Evolutionary conservation across 768 basidiomycete genomes (phyloP), one percentile per base, ranked within the genome.

Genomic region (Kwoniella newhampshirensis): DNA sequence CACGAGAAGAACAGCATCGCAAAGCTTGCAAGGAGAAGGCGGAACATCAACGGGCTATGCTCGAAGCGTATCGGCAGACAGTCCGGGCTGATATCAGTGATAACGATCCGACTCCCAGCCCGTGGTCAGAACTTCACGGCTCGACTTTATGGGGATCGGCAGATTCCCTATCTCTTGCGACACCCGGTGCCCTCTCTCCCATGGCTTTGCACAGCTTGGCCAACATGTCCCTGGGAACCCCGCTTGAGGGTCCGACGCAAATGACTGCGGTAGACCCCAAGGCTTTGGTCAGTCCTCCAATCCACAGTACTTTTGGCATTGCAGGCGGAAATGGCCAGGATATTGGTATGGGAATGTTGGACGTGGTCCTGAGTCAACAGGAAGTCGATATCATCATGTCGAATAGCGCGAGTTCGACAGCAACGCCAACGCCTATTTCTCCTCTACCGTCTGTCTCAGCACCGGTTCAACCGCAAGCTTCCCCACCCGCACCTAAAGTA

Each of bases 11-110:
- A 37, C 51, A 64, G 30, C 49, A 57, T 43, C 57, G 64, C 7
- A 59, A 62, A 35, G 62, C 55, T 4, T 48, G 39, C 35, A 48
- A 53, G 25, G 66, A 56, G 20, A 63, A 60, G 25, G 62, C 59
- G 0, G 69, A 67, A 42, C 58, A 66, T 27, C 63, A 63, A 23
- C 45, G 43, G 18, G 59, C 54, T 15, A 20, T 67, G 15, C 53
- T 66, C 37, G 62, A 68, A 53, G 69, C 69, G 4, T 66, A 59
- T 40, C 55, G 62, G 30, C 59, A 60, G 37, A 51, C 59, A 3
- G 25, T 61, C 23, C 28, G 54, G 8, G 46, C 42, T 20, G 49
- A 57, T 26, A 44, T 59, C 0, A 47, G 8, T 6, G 59, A 59
- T 30, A 41, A 25, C 13, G 39, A 52, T 37, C 28, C 18, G n/a